Conservation (phyloP, 345 rosid species). For the Arabis hirsuta region DNA sequence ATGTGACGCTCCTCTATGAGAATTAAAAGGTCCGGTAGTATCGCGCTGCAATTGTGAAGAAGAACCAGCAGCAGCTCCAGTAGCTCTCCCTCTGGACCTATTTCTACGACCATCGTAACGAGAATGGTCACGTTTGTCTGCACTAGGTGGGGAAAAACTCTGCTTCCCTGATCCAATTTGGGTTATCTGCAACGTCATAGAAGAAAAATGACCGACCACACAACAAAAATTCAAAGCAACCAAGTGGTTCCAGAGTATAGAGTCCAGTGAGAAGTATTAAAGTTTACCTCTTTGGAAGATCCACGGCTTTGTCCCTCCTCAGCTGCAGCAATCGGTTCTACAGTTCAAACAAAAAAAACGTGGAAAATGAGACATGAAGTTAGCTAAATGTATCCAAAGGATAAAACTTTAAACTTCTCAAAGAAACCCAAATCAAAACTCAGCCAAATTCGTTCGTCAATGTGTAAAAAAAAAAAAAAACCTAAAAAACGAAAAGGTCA, state of each 20-base stretch:
- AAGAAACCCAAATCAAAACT: constrained; percentile 25
- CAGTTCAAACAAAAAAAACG: not conserved
- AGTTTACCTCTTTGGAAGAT: constrained; percentile 37
- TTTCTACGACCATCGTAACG: constrained; percentile 44
- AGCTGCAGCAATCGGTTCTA: constrained; percentile 39
- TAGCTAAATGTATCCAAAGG: constrained; percentile 3
- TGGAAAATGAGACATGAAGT: not conserved
- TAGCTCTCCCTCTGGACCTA: constrained; percentile 58
- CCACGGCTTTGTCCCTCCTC: constrained; percentile 36
- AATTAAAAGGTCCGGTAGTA: constrained; percentile 42
- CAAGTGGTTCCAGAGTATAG: not conserved
- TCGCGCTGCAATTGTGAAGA: constrained; percentile 47
- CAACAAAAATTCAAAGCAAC: not conserved
- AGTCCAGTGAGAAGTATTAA: not conserved
- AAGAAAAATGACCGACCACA: not conserved
- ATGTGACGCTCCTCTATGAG: constrained; percentile 52
- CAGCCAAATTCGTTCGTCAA: not conserved
- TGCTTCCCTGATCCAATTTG: constrained; percentile 43
- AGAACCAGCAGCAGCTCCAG: constrained; percentile 46
- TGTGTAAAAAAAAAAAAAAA: not conserved
- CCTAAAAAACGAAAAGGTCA: not conserved
- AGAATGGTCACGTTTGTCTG: constrained; percentile 37
- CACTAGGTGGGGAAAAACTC: constrained; percentile 46
- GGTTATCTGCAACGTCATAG: constrained; percentile 58
- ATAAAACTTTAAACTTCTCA: not conserved